A percentile compares a stretch with the other conserved stretches of the same genome.
phyloP scores from a whole-genome alignment of 768 basidiomycete species.

The Holtermanniella nyarrowii region DNA sequence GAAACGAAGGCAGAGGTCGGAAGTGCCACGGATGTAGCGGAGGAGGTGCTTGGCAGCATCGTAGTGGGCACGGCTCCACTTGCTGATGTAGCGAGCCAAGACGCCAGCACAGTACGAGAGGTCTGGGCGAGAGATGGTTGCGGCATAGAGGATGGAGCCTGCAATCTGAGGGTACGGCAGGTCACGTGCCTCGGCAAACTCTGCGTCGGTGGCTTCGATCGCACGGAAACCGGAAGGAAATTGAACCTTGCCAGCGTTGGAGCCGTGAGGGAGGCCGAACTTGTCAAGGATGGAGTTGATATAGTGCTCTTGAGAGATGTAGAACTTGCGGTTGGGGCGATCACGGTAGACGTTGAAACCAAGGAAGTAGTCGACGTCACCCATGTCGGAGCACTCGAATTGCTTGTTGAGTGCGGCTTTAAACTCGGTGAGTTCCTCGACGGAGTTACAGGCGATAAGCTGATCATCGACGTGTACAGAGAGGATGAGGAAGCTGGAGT shows the following conservation, averaged over 20 bases:
- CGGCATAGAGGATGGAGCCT: conserved; percentile 8
- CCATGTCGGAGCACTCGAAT: conserved; percentile 8
- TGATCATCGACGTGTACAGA: conserved; percentile 13
- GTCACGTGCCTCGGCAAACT: background rate
- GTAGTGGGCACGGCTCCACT: no score
- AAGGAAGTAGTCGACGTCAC: conserved; percentile 6
- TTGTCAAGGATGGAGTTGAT: conserved; percentile 1
- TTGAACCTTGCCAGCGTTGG: conserved; percentile 1
- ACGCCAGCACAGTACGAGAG: conserved; percentile 14
- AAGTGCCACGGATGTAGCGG: conserved; percentile 43
- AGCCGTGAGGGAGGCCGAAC: no score
- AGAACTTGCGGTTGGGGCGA: conserved; percentile 1
- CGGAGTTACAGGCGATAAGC: conserved; percentile 8
- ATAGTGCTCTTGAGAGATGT: conserved; percentile 8
- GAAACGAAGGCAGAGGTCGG: conserved; percentile 27
- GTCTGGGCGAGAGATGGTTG: conserved; percentile 19
- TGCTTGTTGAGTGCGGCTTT: conserved; percentile 3
- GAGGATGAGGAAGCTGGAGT: background rate
- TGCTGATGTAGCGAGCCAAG: conserved; percentile 34
- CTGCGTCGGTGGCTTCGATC: conserved; percentile 3
- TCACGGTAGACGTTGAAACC: conserved; percentile 10
- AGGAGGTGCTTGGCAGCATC: conserved; percentile 43
- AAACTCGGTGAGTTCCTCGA: conserved; percentile 1
- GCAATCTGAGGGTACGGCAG: conserved; percentile 3
- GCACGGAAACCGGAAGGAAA: conserved; percentile 3